phyloP scores from a whole-genome alignment of 2,329 filamentous ascomycete species.

The Chaetothyriales sp. region DNA sequence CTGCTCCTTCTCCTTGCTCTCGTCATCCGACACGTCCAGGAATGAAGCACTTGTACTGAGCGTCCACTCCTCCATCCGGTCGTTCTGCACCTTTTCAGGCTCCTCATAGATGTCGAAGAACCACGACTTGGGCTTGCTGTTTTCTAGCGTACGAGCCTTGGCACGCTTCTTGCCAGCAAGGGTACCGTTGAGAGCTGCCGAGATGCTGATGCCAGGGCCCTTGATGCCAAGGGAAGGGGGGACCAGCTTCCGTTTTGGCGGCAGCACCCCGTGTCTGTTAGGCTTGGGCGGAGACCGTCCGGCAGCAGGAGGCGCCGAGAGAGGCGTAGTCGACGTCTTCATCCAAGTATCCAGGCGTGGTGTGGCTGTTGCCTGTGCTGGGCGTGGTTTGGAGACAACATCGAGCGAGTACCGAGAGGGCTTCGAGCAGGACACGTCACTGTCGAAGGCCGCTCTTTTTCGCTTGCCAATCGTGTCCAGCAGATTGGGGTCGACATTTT shows the following conservation, averaged over 20 bases:
- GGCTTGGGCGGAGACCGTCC: slow-evolving; percentile 63
- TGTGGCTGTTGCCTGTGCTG: slow-evolving; percentile 9
- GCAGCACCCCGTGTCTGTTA: slow-evolving; percentile 55
- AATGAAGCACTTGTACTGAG: slow-evolving; percentile 83
- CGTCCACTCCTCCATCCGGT: slow-evolving; percentile 45
- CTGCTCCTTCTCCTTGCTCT: slow-evolving; percentile 36
- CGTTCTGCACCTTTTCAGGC: slow-evolving; percentile 74
- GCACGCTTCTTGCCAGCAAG: slow-evolving; percentile 28
- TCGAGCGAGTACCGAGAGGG: slow-evolving; percentile 34
- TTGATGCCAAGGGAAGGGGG: slow-evolving; percentile 41
- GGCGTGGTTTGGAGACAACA: slow-evolving; percentile 18
- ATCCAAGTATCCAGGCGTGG: slow-evolving; percentile 13
- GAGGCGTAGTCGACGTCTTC: slow-evolving; percentile 29
- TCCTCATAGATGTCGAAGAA: slow-evolving; percentile 93
- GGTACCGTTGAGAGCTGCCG: slow-evolving; percentile 66
- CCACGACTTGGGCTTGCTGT: slow-evolving; percentile 49
- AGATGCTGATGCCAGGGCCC: slow-evolving; percentile 64
- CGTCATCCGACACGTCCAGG: slow-evolving; percentile 79
- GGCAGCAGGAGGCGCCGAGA: slow-evolving; percentile 52
- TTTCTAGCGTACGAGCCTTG: slow-evolving; percentile 36
- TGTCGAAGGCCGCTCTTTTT: slow-evolving; percentile 23
- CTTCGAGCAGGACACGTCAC: slow-evolving; percentile 26
- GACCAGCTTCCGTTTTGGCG: slow-evolving; percentile 57
- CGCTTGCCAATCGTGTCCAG: slow-evolving; percentile 35
- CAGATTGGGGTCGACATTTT: slow-evolving; percentile 43